Percentiles rank a stretch among this genome's conserved stretches.
phyloP scores from a whole-genome alignment of 331 rosid species.

The Cydonia oblonga region DNA sequence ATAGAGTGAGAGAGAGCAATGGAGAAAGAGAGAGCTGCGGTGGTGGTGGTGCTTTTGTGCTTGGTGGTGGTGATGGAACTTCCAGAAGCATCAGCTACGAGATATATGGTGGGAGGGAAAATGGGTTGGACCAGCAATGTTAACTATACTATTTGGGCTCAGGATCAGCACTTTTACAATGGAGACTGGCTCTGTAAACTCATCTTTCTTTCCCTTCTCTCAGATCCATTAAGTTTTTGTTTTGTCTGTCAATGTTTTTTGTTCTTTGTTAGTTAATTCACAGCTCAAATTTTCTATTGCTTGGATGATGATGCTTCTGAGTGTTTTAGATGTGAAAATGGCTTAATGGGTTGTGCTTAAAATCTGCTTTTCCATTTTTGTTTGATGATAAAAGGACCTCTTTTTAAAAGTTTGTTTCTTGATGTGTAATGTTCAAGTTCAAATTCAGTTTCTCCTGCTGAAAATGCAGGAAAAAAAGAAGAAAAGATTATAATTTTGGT shows the following conservation, averaged over 20 bases:
- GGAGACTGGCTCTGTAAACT: constrained; percentile 89
- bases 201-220: neutral
- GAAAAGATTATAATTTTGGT: neutral
- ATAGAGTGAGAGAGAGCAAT: constrained; percentile 12
- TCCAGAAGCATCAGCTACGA: constrained; percentile 51
- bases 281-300: neutral
- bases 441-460: neutral
- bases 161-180: constrained; percentile 64
- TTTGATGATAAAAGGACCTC: neutral
- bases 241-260: neutral
- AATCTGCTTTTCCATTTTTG: constrained; percentile 10
- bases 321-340: constrained; percentile 33
- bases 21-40: constrained; percentile 31
- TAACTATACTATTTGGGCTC: constrained; percentile 74
- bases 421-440: neutral
- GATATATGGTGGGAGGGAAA: constrained; percentile 48
- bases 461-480: neutral
- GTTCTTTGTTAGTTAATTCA: neutral
- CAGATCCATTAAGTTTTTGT: constrained; percentile 2
- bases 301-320: neutral
- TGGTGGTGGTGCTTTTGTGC: constrained; percentile 20
- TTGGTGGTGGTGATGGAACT: constrained; percentile 20
- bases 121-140: constrained; percentile 63
- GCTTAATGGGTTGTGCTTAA: constrained; percentile 4
- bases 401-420: neutral